These are phyloP conservation scores for Chamaecyparis obtusa DNA, from an alignment of 75 land plant species.

Conservation along the genomic window DNA sequence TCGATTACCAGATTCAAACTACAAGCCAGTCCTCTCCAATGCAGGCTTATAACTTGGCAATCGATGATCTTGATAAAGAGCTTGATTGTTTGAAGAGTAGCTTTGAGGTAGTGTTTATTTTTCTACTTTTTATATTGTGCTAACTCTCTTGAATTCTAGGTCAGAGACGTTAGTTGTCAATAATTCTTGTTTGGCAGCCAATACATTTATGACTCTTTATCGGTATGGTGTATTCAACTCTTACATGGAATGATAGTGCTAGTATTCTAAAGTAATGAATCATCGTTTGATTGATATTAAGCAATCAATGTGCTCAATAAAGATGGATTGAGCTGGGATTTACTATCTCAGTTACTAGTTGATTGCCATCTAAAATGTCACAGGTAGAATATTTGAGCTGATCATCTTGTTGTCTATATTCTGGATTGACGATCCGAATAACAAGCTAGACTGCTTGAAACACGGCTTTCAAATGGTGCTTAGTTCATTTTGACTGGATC, in stretches of 20 bases:
- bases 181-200: background rate
- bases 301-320: background rate
- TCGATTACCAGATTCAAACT: slow-evolving; percentile 72
- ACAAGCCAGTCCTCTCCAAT: slow-evolving; percentile 94
- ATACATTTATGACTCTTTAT: background rate
- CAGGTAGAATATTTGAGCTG: background rate
- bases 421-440: background rate
- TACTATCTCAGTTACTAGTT: background rate
- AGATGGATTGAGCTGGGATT: background rate
- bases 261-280: background rate
- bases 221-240: background rate
- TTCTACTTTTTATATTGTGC: background rate
- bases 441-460: background rate
- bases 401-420: background rate
- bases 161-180: background rate
- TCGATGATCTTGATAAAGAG: slow-evolving; percentile 91
- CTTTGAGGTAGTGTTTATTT: slow-evolving; percentile 58
- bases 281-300: background rate
- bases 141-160: background rate
- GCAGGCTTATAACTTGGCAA: slow-evolving; percentile 92
- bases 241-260: background rate
- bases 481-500: background rate
- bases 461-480: background rate
- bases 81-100: slow-evolving; percentile 67
- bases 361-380: background rate